A percentile compares a stretch with the other conserved stretches of the same genome.
Conservation (phyloP, 371 early-diverging fungal genomes). For the Mortierella sp. region DNA sequence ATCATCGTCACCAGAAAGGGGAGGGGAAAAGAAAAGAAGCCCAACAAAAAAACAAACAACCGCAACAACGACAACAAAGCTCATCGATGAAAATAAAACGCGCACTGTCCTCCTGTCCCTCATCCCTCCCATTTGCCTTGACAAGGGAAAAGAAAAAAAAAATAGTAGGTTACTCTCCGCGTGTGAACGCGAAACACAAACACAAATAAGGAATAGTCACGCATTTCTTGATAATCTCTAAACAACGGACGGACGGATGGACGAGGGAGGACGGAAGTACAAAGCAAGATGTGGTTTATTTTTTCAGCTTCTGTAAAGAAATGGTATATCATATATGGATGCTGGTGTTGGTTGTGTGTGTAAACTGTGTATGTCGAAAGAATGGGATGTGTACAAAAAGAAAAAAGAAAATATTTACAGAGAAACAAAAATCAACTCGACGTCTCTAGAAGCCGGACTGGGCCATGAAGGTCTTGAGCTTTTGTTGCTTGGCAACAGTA, state of each 20-base stretch:
- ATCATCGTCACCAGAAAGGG: no score
- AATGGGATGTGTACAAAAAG: not conserved
- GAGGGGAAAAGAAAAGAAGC: no score
- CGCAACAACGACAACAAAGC: no score
- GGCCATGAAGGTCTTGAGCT: constrained; percentile 49
- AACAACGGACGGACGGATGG: no score
- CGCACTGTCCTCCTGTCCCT: not conserved
- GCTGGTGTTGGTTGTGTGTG: not conserved
- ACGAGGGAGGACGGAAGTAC: not conserved
- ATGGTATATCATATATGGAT: not conserved
- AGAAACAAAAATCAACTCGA: not conserved
- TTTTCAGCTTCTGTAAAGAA: not conserved
- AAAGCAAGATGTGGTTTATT: not conserved
- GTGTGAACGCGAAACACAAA: no score
- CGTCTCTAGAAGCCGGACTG: constrained; percentile 44
- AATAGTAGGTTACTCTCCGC: not conserved
- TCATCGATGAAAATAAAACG: no score
- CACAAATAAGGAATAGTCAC: no score
- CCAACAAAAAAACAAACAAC: no score
- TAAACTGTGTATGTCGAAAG: not conserved
- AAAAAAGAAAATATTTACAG: not conserved
- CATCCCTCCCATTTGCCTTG: not conserved
- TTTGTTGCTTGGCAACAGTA: constrained; percentile 49
- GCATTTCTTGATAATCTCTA: no score
- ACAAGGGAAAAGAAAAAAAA: not conserved